Evolutionary conservation across 2,329 filamentous ascomycete species (phyloP).

Genomic region (Madurella mycetomatis): DNA sequence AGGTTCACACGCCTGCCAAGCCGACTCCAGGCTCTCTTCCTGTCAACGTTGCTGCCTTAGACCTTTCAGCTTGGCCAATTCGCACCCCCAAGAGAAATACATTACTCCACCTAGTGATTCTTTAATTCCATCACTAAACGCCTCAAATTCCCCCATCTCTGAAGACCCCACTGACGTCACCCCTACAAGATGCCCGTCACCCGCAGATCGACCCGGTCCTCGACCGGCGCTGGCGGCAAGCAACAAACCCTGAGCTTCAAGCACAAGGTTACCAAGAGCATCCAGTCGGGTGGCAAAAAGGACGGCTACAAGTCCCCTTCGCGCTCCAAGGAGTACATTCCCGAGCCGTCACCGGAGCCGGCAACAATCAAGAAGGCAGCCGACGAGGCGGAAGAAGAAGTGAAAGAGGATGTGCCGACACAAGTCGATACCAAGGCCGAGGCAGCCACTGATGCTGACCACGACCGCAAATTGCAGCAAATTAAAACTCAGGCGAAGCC

Average conservation of each 20-base stretch:
- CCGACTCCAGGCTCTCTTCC: neutral
- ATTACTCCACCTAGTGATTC: neutral
- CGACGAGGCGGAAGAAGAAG: slow-evolving; percentile 25
- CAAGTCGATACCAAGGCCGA: slow-evolving; percentile 25
- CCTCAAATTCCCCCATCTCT: slow-evolving; percentile 4
- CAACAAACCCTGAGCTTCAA: slow-evolving; percentile 57
- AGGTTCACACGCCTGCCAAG: neutral
- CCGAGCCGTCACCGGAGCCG: slow-evolving; percentile 13
- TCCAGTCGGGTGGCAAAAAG: slow-evolving; percentile 46
- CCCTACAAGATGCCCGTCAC: slow-evolving; percentile 42
- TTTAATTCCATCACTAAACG: neutral
- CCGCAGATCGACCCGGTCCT: slow-evolving; percentile 39
- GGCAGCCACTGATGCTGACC: slow-evolving; percentile 23
- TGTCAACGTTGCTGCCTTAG: neutral
- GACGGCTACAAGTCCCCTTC: slow-evolving; percentile 31
- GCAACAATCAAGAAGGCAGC: slow-evolving; percentile 16
- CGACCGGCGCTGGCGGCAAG: slow-evolving; percentile 38
- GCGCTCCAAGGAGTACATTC: slow-evolving; percentile 32
- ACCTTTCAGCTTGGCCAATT: neutral
- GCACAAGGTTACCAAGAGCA: slow-evolving; percentile 52
- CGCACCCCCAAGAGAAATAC: neutral
- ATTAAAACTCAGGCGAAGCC: neutral
- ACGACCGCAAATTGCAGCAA: slow-evolving; percentile 9
- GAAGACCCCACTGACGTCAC: slow-evolving; percentile 19
- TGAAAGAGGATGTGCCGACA: slow-evolving; percentile 5